phyloP scores from a whole-genome alignment of 768 basidiomycete genomes.

The Mycena kentingensis region DNA sequence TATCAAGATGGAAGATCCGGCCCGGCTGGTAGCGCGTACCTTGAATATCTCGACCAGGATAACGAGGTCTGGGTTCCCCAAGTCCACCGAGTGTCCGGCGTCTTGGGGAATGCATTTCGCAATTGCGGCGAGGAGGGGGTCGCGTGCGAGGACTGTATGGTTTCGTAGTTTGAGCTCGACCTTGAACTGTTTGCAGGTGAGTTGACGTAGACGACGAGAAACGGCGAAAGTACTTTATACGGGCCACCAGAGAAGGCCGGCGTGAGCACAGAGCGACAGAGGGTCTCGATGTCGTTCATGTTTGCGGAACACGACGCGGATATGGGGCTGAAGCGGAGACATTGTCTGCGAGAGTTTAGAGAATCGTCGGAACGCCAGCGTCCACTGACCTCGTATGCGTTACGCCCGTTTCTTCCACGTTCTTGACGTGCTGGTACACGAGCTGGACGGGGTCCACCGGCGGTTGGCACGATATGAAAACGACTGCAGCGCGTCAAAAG shows the following conservation, averaged over 20 bases:
- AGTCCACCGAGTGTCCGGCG: constrained; percentile 62
- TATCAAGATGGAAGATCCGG: constrained; percentile 4
- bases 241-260: constrained; percentile 50
- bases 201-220: not conserved
- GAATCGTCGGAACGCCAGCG: constrained; percentile 1
- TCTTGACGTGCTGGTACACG: constrained; percentile 62
- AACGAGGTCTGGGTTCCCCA: constrained; percentile 69
- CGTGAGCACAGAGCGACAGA: constrained; percentile 58
- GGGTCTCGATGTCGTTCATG: constrained; percentile 62
- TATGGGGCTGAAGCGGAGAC: constrained; percentile 72
- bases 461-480: constrained; percentile 78
- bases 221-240: constrained; percentile 37
- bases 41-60: constrained; percentile 85
- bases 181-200: constrained; percentile 60
- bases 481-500: constrained; percentile 44
- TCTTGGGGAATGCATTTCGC: constrained; percentile 66
- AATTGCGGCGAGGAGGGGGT: constrained; percentile 62
- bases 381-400: constrained; percentile 61
- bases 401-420: constrained; percentile 61
- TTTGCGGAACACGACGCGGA: constrained; percentile 69
- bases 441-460: constrained; percentile 78
- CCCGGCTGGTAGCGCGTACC: constrained; percentile 41
- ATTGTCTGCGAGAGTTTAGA: constrained; percentile 46
- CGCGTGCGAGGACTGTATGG: constrained; percentile 67
- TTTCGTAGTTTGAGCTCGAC: constrained; percentile 76